Base-by-base conservation (phyloP, 495 filamentous ascomycete species). In the Talaromyces adpressus region DNA sequence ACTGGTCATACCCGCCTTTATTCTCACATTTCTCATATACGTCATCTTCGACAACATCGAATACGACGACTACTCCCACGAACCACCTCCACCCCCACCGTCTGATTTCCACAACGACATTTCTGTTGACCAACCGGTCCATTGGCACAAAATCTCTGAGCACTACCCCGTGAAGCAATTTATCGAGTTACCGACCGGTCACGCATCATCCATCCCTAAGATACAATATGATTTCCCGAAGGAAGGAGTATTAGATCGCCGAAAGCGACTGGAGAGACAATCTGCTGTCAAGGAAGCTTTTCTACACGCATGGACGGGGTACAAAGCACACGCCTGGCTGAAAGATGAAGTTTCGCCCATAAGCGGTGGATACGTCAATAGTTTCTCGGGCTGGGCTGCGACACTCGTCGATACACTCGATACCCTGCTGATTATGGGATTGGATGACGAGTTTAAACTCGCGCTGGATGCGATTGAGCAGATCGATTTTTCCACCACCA, bases 311-410 rank as follows among this genome's bases (percentile, higher is more conserved):
- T 97, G 92, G 91, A 79, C 81, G 7, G 86, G 85, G 53, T 97
- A 96, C 67, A 88, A 84, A 67, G 71, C 83, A 14, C 77, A 89
- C 73, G 92, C 92, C 0, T 96, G 91, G 90, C 70, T 84, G 62
- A 82, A 86, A 57, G 92, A 97, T 68, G 92, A 95, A 62, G 74
- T 96, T 12, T 79, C 77, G 29, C 92, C 92, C 0, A 67, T 90
- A 2, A 83, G 81, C 6, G 86, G 82, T 6, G 71, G 72, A 11
- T 82, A 72, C 45, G 66, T 72, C 25, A 75, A 82, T 64, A 75
- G 77, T 4, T 88, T 88, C 74, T 84, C 81, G 56, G 87, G 86
- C 7, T 90, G 83, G 84, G 82, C 79, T 30, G 85, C 82, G 7
- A 84, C 79, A 1, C 72, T 84, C 59, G 82, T 89, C 16, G 86